Evolutionary conservation across 208 protist genomes (phyloP).

Genomic region (Leishmania lainsoni): DNA sequence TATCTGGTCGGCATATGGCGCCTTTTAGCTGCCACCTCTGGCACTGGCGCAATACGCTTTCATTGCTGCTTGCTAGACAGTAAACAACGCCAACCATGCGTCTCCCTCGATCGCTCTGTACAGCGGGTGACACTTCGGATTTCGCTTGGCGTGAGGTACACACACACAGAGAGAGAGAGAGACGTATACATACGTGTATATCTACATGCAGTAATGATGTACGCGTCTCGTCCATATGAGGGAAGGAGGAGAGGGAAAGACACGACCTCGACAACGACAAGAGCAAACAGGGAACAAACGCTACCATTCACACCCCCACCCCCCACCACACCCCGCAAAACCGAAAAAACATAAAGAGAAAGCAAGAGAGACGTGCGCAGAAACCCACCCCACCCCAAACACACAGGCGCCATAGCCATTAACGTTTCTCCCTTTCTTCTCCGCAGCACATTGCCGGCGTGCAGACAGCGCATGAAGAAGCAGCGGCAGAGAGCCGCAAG

Average conservation of each 20-base stretch:
- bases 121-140: neutral
- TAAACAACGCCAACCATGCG: neutral
- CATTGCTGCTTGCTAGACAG: neutral
- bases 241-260: neutral
- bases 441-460: too few relatives aligned
- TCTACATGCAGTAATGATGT: neutral
- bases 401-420: too few relatives aligned
- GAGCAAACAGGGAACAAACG: neutral
- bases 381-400: too few relatives aligned
- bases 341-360: neutral
- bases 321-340: too few relatives aligned
- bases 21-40: neutral
- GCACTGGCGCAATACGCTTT: neutral
- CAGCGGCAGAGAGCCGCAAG: neutral
- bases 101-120: neutral
- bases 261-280: constrained; percentile 1
- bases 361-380: neutral
- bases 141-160: neutral
- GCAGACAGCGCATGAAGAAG: neutral
- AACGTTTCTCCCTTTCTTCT: too few relatives aligned
- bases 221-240: neutral
- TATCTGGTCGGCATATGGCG: neutral
- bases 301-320: neutral
- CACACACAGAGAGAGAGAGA: neutral
- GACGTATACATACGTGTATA: neutral